phyloP scores from a whole-genome alignment of 805 yeast genomes.

The Helenozyma rhizophorensis region DNA sequence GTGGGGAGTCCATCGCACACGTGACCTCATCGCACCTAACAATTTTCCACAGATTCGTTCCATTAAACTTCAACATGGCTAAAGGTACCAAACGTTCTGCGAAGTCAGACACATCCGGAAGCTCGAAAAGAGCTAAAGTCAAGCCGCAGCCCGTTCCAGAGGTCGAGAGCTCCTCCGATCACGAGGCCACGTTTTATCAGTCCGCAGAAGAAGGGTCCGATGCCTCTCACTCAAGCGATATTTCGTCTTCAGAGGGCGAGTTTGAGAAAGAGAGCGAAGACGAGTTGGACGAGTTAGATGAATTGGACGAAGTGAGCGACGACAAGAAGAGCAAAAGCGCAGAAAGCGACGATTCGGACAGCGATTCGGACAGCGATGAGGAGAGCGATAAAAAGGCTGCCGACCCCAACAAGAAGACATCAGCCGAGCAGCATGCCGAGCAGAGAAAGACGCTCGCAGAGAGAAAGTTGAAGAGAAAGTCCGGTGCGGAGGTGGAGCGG shows the following conservation, averaged over 20 bases:
- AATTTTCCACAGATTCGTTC: not conserved
- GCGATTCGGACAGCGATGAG: conserved; percentile 20
- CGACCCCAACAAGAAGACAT: conserved; percentile 45
- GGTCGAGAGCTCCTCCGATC: conserved; percentile 15
- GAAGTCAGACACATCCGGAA: conserved; percentile 11
- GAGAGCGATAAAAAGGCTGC: conserved; percentile 11
- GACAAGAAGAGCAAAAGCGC: conserved; percentile 14
- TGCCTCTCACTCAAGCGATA: conserved; percentile 18
- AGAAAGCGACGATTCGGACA: conserved; percentile 22
- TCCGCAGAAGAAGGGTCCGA: conserved; percentile 15
- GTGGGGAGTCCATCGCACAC: too few relatives aligned
- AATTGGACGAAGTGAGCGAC: conserved; percentile 17
- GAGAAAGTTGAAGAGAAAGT: conserved; percentile 79
- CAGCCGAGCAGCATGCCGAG: conserved; percentile 73
- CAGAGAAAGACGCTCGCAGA: conserved; percentile 75
- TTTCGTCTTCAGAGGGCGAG: conserved; percentile 10
- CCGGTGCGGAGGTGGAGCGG: conserved; percentile 81
- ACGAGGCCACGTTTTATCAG: conserved; percentile 22
- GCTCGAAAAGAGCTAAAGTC: conserved; percentile 21
- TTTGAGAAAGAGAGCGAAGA: conserved; percentile 4
- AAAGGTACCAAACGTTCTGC: conserved; percentile 32
- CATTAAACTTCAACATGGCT: conserved; percentile 8
- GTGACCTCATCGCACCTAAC: conserved; percentile 18
- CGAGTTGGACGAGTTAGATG: conserved; percentile 12
- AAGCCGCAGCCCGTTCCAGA: conserved; percentile 22